phyloP scores from a whole-genome alignment of 2,329 filamentous ascomycete species.

The Phyllachora maydis region DNA sequence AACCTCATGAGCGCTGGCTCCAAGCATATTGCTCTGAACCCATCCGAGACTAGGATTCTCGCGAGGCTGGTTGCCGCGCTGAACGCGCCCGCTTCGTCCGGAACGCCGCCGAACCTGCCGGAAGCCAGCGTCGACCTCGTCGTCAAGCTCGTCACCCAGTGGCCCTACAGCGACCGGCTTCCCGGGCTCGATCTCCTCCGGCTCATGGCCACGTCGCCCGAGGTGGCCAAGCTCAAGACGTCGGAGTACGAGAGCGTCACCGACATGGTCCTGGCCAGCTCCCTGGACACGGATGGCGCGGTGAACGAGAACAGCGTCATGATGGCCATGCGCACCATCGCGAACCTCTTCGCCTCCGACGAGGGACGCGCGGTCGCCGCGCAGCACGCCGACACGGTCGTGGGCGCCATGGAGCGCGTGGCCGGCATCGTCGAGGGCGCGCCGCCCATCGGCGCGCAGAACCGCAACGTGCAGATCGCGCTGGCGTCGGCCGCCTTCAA shows the following conservation, averaged over 20 bases:
- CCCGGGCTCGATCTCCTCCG: constrained; percentile 75
- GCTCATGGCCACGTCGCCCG: constrained; percentile 51
- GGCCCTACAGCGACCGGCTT: constrained; percentile 64
- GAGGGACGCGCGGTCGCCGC: constrained; percentile 47
- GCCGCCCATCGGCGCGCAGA: constrained; percentile 30
- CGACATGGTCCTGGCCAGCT: constrained; percentile 20
- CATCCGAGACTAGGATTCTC: constrained; percentile 41
- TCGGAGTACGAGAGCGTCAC: constrained; percentile 42
- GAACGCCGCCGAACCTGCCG: constrained; percentile 13
- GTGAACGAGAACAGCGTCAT: constrained; percentile 64
- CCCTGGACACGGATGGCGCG: constrained; percentile 18
- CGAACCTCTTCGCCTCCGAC: constrained; percentile 63
- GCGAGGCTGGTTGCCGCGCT: constrained; percentile 40
- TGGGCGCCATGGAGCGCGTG: constrained; percentile 42
- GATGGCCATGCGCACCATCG: constrained; percentile 64
- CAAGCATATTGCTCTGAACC: constrained; percentile 56
- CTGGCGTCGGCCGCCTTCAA: constrained; percentile 71
- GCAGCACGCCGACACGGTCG: constrained; percentile 33
- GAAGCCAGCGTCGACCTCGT: constrained; percentile 38
- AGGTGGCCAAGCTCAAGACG: constrained; percentile 37
- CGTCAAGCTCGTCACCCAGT: constrained; percentile 52
- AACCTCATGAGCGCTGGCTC: constrained; percentile 48
- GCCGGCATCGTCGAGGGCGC: constrained; percentile 27
- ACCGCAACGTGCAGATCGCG: constrained; percentile 69
- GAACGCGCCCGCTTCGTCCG: constrained; percentile 34